Evolutionary conservation across 2,329 filamentous ascomycete genomes (phyloP).

Genomic region (Fusarium robinianum): DNA sequence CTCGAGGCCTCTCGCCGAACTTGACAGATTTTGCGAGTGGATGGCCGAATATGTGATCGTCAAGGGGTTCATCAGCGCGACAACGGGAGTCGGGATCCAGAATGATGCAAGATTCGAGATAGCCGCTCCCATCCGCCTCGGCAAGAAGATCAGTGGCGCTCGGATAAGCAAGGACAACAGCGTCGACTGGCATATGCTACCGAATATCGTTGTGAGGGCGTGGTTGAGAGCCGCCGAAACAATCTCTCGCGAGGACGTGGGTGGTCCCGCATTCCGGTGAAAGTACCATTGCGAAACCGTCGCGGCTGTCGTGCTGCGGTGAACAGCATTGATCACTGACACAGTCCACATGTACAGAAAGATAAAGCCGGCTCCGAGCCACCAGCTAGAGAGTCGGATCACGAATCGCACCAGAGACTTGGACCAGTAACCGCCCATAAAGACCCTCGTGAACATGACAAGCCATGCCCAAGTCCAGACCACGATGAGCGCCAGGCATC

Average conservation of each 20-base stretch:
- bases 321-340: conserved; percentile 82
- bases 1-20: conserved; percentile 77
- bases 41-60: conserved; percentile 93
- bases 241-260: conserved; percentile 77
- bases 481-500: conserved; percentile 74
- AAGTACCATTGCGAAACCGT: conserved; percentile 99
- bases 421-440: conserved; percentile 86
- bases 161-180: conserved; percentile 79
- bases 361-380: conserved; percentile 90
- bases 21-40: conserved; percentile 80
- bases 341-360: conserved; percentile 96
- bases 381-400: conserved; percentile 89
- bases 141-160: conserved; percentile 82
- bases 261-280: conserved; percentile 81
- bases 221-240: conserved; percentile 83
- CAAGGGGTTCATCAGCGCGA: conserved; percentile 85
- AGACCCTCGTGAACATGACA: conserved; percentile 93
- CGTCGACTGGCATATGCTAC: conserved; percentile 88
- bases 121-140: conserved; percentile 66
- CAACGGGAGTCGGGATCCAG: conserved; percentile 82
- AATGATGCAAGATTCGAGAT: conserved; percentile 76
- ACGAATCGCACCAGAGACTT: conserved; percentile 68
- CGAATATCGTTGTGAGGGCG: conserved; percentile 83
- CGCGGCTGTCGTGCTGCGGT: conserved; percentile 88
- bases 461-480: conserved; percentile 96